These are phyloP conservation scores for Laetiporus sulphureus DNA, from an alignment of 1,284 basidiomycete genomes.

Conservation along the genomic window DNA sequence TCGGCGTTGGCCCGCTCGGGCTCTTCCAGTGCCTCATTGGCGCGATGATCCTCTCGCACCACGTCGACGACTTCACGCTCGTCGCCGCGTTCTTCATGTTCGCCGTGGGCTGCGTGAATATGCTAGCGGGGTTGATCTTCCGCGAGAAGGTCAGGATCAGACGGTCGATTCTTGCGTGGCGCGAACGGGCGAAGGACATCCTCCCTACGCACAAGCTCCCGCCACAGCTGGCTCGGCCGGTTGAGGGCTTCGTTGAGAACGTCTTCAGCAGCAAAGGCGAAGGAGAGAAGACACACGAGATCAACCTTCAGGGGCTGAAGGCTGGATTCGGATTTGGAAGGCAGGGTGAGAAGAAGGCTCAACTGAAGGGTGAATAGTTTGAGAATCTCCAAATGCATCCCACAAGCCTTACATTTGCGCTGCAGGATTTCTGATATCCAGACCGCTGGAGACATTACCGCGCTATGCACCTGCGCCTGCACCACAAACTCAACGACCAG, in stretches of 20 bases:
- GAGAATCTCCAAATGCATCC: neutral
- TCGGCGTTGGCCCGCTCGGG: slow-evolving; percentile 81
- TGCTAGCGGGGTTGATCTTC: slow-evolving; percentile 72
- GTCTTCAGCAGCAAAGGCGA: slow-evolving; percentile 21
- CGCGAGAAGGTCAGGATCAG: slow-evolving; percentile 53
- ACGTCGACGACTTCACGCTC: slow-evolving; percentile 80
- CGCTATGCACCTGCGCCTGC: slow-evolving; percentile 26
- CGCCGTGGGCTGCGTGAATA: slow-evolving; percentile 77
- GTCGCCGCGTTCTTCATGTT: slow-evolving; percentile 84
- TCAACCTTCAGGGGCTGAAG: slow-evolving; percentile 23
- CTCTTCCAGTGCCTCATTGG: slow-evolving; percentile 83
- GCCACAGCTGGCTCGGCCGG: slow-evolving; percentile 36
- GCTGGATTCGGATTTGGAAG: slow-evolving; percentile 57
- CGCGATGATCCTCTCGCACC: slow-evolving; percentile 78
- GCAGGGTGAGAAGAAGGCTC: slow-evolving; percentile 73
- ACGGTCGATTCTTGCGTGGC: slow-evolving; percentile 61
- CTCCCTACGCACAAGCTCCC: slow-evolving; percentile 43
- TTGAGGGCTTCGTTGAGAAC: slow-evolving; percentile 28
- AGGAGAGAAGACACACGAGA: slow-evolving; percentile 11
- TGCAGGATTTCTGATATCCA: slow-evolving; percentile 31
- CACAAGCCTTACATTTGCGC: slow-evolving; percentile 7
- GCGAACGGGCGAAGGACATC: slow-evolving; percentile 48
- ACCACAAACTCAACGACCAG: slow-evolving; percentile 10
- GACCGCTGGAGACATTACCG: slow-evolving; percentile 32
- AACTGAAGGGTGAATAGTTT: slow-evolving; percentile 41